A percentile compares a stretch with the other conserved stretches of the same genome.
Conservation (phyloP, 2,329 filamentous ascomycete genomes). For the Bipolaris victoriae region DNA sequence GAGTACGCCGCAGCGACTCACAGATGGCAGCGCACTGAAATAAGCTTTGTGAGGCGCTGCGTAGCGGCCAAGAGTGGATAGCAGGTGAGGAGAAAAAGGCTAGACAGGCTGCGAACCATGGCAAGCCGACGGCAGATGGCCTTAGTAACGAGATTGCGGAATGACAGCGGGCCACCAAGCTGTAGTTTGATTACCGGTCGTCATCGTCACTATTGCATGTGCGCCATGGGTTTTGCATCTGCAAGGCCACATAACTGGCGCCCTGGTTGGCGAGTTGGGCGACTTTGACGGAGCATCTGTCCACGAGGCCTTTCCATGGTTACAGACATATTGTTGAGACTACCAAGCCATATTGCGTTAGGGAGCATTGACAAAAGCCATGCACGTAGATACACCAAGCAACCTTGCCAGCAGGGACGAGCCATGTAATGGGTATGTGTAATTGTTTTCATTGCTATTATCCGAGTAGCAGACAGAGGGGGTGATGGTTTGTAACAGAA, state of each 20-base stretch:
- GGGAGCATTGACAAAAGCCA: background rate
- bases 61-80: background rate
- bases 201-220: slow-evolving; percentile 15
- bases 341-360: background rate
- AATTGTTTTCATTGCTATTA: slow-evolving; percentile 5
- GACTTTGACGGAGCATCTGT: background rate
- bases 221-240: background rate
- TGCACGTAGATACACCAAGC: background rate
- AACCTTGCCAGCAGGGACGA: background rate
- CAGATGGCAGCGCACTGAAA: background rate
- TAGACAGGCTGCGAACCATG: slow-evolving; percentile 12
- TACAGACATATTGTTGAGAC: background rate
- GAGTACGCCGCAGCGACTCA: background rate
- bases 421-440: background rate
- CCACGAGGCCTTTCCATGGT: background rate
- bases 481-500: background rate
- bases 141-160: slow-evolving; percentile 5
- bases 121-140: slow-evolving; percentile 6
- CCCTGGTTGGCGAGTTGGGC: too few relatives aligned
- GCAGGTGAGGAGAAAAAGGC: background rate
- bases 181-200: slow-evolving; percentile 12
- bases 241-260: too few relatives aligned
- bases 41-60: slow-evolving; percentile 5
- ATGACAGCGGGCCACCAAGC: slow-evolving; percentile 17
- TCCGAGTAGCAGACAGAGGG: background rate